phyloP scores from a whole-genome alignment of 805 yeast genomes.

The Wickerhamiella spandovensis region DNA sequence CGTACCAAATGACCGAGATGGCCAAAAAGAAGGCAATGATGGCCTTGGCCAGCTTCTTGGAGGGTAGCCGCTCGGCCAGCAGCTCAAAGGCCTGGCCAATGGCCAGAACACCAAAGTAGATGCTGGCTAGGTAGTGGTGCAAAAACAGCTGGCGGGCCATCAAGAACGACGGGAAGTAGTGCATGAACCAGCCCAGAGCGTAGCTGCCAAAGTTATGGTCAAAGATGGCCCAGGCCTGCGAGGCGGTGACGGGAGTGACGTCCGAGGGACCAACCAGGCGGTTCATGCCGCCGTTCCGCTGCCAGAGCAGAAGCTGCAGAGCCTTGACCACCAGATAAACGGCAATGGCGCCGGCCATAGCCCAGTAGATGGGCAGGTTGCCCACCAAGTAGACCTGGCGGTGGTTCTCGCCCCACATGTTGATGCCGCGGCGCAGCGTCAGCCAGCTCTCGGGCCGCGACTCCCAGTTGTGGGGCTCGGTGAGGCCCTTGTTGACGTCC shows the following conservation, averaged over 20 bases:
- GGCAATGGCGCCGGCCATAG: conserved; percentile 27
- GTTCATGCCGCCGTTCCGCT: conserved; percentile 18
- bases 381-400: conserved; percentile 47
- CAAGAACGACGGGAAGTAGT: conserved; percentile 79
- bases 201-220: conserved; percentile 30
- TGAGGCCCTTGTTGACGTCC: conserved; percentile 33
- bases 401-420: conserved; percentile 36
- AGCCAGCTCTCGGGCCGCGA: conserved; percentile 58
- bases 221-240: conserved; percentile 18
- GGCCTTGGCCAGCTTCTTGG: conserved; percentile 19
- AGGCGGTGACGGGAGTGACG: conserved; percentile 20
- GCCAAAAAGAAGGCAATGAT: conserved; percentile 37
- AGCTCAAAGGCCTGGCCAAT: conserved; percentile 44
- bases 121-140: conserved; percentile 87
- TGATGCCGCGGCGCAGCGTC: conserved; percentile 42
- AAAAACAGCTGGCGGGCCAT: conserved; percentile 89
- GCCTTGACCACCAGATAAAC: conserved; percentile 19
- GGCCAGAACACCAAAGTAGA: conserved; percentile 73
- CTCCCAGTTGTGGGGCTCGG: conserved; percentile 36
- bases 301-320: conserved; percentile 26
- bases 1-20: conserved; percentile 41
- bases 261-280: conserved; percentile 4
- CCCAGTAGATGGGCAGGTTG: conserved; percentile 45
- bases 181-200: conserved; percentile 60
- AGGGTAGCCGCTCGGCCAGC: conserved; percentile 15